Base-by-base conservation (phyloP, 192 early-diverging fungal genomes). In the Coemansia erecta region DNA sequence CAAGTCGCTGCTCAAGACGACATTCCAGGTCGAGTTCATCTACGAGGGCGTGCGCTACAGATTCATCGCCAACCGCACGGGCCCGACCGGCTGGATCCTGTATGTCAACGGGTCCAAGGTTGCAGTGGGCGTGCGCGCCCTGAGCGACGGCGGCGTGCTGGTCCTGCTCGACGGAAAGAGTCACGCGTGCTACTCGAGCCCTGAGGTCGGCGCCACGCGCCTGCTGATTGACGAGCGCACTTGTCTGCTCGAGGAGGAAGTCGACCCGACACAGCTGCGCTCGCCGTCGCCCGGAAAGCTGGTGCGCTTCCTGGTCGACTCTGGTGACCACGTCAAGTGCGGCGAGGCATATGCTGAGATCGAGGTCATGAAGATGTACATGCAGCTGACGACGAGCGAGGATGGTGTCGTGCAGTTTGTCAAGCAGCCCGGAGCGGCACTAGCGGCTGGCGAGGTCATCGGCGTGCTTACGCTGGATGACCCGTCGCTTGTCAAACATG, bases 361-460 rank as follows among this genome's bases (percentile, higher is more conserved):
- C 71, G 97, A 99, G 84, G 94, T 96, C 46, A 99, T 99, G 97
- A 99, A 99, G 83, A 99, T 99, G 97, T 95, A 97, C 81, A 99
- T 99, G 97, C 94, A 95, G 53, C 81, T 99, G 65, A 82, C 94
- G 19, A 92, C 94, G 31, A 73, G 85, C 23, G 94, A 97, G 67
- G 89, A 89, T 76, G 97, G 97, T 51, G 77, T 93, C 14, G 89
- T 96, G 41, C 87, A 90, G 71, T 90, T 93, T 68, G 86, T 87
- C 64, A 92, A 94, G 66, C 95, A 92, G 66, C 85, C 90, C 14
- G 93, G 93, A 37, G 85, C 89, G 41, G 77, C 90, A 7, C 80
- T 99, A 24, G 80, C 86, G 8, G 87, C 90, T 31, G 97, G 95
- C 63, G 97, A 99, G 66, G 88, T 99, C 50, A 89, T 99, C 63